Evolutionary conservation across 345 rosid genomes (phyloP).

Genomic region (Eutrema heterophyllum): DNA sequence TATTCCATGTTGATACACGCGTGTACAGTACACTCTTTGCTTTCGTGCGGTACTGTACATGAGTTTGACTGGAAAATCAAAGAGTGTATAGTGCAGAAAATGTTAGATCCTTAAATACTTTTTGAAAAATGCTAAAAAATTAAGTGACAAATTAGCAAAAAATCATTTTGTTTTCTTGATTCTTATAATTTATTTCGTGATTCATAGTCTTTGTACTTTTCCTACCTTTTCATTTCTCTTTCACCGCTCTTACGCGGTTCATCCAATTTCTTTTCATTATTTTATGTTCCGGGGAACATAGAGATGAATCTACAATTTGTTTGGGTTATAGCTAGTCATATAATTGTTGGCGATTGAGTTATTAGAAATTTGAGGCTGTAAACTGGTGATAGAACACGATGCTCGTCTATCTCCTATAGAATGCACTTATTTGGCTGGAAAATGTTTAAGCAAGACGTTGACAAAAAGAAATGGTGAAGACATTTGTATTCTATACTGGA

Average conservation of each 20-base stretch:
- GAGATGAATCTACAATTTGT: background rate
- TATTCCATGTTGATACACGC: no score
- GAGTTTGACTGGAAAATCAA: no score
- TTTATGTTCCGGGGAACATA: slow-evolving; percentile 12
- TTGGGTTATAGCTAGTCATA: background rate
- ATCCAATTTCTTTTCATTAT: slow-evolving; percentile 5
- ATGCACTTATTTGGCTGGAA: background rate
- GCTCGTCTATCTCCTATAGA: background rate
- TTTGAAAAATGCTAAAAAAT: no score
- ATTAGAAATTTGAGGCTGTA: background rate
- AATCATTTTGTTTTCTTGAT: slow-evolving; percentile 31
- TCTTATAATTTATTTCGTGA: slow-evolving; percentile 9
- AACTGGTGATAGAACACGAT: background rate
- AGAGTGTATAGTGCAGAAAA: no score
- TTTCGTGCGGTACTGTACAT: no score
- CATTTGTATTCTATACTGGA: no score
- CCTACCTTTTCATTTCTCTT: slow-evolving; percentile 11
- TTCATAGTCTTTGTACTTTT: slow-evolving; percentile 24
- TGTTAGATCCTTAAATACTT: no score
- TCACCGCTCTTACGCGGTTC: slow-evolving; percentile 30
- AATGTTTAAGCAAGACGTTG: background rate
- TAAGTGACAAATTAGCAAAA: no score
- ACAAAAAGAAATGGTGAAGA: no score
- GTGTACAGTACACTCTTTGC: no score
- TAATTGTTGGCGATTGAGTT: background rate